Evolutionary conservation across 176 grass and related monocot genomes (phyloP), one percentile per base, ranked within the genome.

Genomic region (Otatea glauca): DNA sequence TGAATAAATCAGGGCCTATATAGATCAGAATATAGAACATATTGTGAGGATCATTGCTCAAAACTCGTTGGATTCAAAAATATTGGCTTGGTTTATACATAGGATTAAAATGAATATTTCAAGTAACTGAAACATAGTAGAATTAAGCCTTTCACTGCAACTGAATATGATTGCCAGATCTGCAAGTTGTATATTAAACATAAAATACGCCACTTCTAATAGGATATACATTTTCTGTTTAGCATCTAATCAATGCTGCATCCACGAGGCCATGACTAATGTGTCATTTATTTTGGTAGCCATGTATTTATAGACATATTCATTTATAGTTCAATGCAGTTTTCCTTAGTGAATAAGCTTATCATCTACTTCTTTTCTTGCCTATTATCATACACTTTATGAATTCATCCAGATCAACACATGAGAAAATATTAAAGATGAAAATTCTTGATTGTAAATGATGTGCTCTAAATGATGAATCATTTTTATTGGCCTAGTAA

Each of bases 341-440:
- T 75, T 60, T 48, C 35, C 15, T 68, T 45, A 21, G 7, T 68
- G 16, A 65, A 16, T 65, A 78, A 78, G 48, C 27, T 73, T 50
- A 21, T 7, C 11, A 8, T 69, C 6, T 51, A 27, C n/a, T 72
- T 71, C n/a, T 50, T 23, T 73, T 50, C 44, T 73, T 78, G 56
- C 23, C 4, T 67, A 50, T 48, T 51, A 9, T 34, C 35, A 8
- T 4, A 34, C 18, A 15, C 42, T 47, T 74, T 18, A 63, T 39
- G 20, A 74, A 61, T 73, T 50, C 20, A 35, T 74, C 14, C 9
- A 9, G 42, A 74, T 83, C 59, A 48, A 70, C 14, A 71, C 61
- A 23, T 25, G 49, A 68, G 14, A 51, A 51, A 51, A 51, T 51
- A 51, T 51, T 17, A 51, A 51, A 51, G 15, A 51, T 81, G 53